These are phyloP conservation scores for Catunica adiposa DNA, from an alignment of 2,329 filamentous ascomycete species.

Conservation along the genomic window DNA sequence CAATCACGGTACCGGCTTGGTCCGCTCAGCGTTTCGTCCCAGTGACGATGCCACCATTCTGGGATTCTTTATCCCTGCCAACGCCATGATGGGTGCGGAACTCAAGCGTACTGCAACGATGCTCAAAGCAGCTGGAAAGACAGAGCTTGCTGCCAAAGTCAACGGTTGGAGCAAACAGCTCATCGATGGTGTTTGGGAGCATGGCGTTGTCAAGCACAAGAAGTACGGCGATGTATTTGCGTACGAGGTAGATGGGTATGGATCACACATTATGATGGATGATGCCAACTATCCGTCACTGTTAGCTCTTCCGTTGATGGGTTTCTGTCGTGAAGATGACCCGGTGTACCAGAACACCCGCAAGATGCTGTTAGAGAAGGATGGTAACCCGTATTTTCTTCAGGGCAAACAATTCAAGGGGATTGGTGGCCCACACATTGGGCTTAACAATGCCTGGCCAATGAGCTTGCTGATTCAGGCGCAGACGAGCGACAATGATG, in stretches of 20 bases:
- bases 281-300: slow-evolving; percentile 77
- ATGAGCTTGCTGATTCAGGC: slow-evolving; percentile 89
- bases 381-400: slow-evolving; percentile 79
- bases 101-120: slow-evolving; percentile 57
- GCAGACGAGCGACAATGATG: slow-evolving; percentile 69
- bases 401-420: slow-evolving; percentile 61
- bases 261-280: slow-evolving; percentile 70
- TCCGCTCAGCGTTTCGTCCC: slow-evolving; percentile 83
- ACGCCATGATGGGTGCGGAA: slow-evolving; percentile 91
- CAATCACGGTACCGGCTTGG: slow-evolving; percentile 64
- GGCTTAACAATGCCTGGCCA: slow-evolving; percentile 83
- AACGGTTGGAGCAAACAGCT: slow-evolving; percentile 46
- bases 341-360: slow-evolving; percentile 75
- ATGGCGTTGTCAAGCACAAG: slow-evolving; percentile 63
- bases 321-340: slow-evolving; percentile 51
- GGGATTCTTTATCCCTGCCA: slow-evolving; percentile 86
- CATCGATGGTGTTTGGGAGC: slow-evolving; percentile 61
- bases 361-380: slow-evolving; percentile 53
- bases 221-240: slow-evolving; percentile 68
- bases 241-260: slow-evolving; percentile 78
- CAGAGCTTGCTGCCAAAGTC: slow-evolving; percentile 35
- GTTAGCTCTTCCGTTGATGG: slow-evolving; percentile 61
- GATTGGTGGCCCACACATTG: slow-evolving; percentile 70
- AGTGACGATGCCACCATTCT: slow-evolving; percentile 91
- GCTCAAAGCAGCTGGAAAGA: slow-evolving; percentile 43